Base-by-base conservation (phyloP, 1,139 yeast species). In the Yarrowia galli region DNA sequence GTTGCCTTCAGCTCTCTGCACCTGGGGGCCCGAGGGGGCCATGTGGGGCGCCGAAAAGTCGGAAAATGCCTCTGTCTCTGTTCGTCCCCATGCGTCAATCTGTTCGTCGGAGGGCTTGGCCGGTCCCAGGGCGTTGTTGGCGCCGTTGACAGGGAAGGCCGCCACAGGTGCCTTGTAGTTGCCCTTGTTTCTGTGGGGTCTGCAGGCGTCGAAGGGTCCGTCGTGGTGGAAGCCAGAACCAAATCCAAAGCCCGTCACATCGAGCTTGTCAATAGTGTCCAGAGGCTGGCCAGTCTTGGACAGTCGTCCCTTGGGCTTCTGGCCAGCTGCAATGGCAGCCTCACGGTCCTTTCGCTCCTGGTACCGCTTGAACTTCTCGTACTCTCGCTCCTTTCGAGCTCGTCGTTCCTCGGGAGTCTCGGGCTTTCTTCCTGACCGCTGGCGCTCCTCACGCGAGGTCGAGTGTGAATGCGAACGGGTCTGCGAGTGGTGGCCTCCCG, bases 181-280 rank as follows among this genome's bases (percentile, higher is more conserved):
- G 76, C 89, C 85, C 79, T 90, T 91, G 80, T 95, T 95, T 77
- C 98, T 88, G 78, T 91, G 97, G 8, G 99, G 98, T 7, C 96
- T 90, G 79, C 98, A 93, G 2, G 99, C 99, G 78, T 95, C 99
- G 78, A 95, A 95, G 20, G 99, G 99, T 16, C 99, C 99, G 79
- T 95, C 99, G 78, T 95, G 99, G 78, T 95, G 99, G 83, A 95
- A 95, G 4, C 65, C 63, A 0, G 95, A 91, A 35, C 91, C 90
- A 54, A 91, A 89, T n/a, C 98, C 98, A 76, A 91, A 93, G 0
- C 97, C 98, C 9, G 98, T 92, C 46, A 93, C 98, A 77, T 95
- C 99, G 73, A 95, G 83, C 78, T 90, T 91, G 80, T 95, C 99
- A 74, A 95, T 95, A 6, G 97, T 91, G 76, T 95, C 99, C 72